Conservation (phyloP, 805 yeast genomes). For the Wickerhamiella sergipiensis region DNA sequence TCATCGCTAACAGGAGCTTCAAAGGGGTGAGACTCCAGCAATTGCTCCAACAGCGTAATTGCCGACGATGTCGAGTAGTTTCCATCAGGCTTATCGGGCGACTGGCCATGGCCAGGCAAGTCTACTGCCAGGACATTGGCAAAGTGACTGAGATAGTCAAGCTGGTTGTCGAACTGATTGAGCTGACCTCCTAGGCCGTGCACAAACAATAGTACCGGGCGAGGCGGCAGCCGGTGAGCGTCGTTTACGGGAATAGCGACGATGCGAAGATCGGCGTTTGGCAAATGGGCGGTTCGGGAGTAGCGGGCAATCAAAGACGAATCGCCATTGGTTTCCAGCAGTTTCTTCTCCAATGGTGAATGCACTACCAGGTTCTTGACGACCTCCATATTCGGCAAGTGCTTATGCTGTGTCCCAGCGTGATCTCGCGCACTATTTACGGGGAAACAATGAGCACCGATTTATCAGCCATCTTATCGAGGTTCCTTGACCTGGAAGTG, state of each 20-base stretch:
- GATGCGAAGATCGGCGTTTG: conserved; percentile 33
- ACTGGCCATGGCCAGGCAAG: conserved; percentile 74
- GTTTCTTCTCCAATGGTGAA: conserved; percentile 8
- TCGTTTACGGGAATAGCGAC: conserved; percentile 24
- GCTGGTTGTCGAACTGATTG: conserved; percentile 66
- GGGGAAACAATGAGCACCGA: not conserved
- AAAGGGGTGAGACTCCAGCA: conserved; percentile 16
- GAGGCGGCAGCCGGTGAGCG: conserved; percentile 18
- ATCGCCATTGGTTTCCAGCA: conserved; percentile 4
- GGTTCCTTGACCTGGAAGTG: not conserved
- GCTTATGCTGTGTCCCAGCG: not conserved
- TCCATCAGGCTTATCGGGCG: conserved; percentile 12
- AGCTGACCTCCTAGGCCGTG: conserved; percentile 90
- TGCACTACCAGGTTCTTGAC: not conserved
- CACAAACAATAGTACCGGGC: conserved; percentile 52
- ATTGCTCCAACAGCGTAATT: conserved; percentile 6
- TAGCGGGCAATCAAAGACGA: conserved; percentile 1
- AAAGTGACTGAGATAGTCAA: conserved; percentile 47
- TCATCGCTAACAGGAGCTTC: conserved; percentile 15
- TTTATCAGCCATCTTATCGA: not conserved
- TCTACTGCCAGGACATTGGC: conserved; percentile 60
- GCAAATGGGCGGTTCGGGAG: conserved; percentile 17
- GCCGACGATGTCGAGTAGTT: conserved; percentile 9
- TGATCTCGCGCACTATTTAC: not conserved
- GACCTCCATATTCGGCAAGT: not conserved